phyloP scores from a whole-genome alignment of 192 early-diverging fungal genomes.

The Coemansia sp. region DNA sequence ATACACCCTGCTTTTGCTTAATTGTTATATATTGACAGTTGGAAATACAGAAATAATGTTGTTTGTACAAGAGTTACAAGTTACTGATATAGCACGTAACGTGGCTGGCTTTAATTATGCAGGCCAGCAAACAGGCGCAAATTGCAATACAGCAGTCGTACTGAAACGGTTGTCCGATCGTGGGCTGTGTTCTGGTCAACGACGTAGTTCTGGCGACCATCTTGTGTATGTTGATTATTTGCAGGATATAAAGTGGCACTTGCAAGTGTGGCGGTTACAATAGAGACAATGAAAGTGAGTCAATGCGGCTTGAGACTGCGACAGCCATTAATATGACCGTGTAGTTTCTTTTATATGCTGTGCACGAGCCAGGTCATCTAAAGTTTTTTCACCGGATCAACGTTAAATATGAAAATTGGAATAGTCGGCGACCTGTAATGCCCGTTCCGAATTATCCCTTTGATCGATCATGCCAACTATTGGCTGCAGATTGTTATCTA shows the following conservation, averaged over 20 bases:
- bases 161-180: constrained; percentile 11
- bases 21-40: neutral
- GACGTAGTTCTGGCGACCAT: neutral
- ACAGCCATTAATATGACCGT: neutral
- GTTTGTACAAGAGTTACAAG: neutral
- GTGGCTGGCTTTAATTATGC: constrained; percentile 18
- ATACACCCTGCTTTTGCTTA: too few species aligned
- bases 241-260: neutral
- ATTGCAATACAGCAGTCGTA: constrained; percentile 17
- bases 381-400: too few species aligned
- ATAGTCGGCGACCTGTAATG: neutral
- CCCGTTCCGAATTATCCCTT: neutral
- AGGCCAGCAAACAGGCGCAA: constrained; percentile 18
- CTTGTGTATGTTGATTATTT: neutral
- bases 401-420: too few species aligned
- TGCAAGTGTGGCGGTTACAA: neutral
- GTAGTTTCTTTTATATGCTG: neutral
- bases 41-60: neutral
- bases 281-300: neutral
- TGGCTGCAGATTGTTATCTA: neutral
- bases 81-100: constrained; percentile 4
- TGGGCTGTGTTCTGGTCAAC: constrained; percentile 5
- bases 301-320: neutral
- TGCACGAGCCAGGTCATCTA: neutral
- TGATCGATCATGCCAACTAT: neutral